Evolutionary conservation across 2,329 filamentous ascomycete genomes (phyloP).

Genomic region (Davidsoniella virescens): DNA sequence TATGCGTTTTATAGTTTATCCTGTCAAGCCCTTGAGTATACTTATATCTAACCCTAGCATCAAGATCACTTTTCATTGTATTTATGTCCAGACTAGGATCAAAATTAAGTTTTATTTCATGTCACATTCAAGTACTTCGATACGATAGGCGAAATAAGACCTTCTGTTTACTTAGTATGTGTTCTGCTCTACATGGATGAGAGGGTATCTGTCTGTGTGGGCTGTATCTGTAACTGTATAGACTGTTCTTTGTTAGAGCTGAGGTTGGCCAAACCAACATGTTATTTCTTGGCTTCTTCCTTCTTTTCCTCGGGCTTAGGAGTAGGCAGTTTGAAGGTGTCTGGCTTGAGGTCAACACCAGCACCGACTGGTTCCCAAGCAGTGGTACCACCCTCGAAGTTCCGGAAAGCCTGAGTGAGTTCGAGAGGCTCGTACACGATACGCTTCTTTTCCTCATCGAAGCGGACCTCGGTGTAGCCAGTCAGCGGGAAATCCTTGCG

Average conservation of each 20-base stretch:
- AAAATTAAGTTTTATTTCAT: no score
- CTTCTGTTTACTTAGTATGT: slow-evolving; percentile 7
- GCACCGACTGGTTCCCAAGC: slow-evolving; percentile 50
- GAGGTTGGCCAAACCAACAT: no score
- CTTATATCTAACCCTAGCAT: no score
- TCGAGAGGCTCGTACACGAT: slow-evolving; percentile 96
- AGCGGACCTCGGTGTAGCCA: slow-evolving; percentile 94
- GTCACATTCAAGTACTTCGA: no score
- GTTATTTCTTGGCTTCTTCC: slow-evolving; percentile 83
- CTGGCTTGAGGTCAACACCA: slow-evolving; percentile 65
- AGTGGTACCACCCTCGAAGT: slow-evolving; percentile 81
- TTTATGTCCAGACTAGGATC: no score
- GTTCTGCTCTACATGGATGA: neutral
- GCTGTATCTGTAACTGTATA: slow-evolving; percentile 6
- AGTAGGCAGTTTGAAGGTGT: slow-evolving; percentile 83
- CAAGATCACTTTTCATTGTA: no score
- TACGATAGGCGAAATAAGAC: neutral
- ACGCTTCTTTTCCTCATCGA: slow-evolving; percentile 99
- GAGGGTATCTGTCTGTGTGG: neutral
- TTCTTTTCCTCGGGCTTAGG: slow-evolving; percentile 88
- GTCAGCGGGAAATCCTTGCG: slow-evolving; percentile 97
- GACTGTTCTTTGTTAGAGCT: no score
- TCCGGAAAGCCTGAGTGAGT: slow-evolving; percentile 94
- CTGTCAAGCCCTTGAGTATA: no score
- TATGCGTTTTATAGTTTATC: no score